Percentiles rank a stretch among this genome's conserved stretches.
phyloP scores from a whole-genome alignment of 495 filamentous ascomycete species.

The Trichoderma gamsii region DNA sequence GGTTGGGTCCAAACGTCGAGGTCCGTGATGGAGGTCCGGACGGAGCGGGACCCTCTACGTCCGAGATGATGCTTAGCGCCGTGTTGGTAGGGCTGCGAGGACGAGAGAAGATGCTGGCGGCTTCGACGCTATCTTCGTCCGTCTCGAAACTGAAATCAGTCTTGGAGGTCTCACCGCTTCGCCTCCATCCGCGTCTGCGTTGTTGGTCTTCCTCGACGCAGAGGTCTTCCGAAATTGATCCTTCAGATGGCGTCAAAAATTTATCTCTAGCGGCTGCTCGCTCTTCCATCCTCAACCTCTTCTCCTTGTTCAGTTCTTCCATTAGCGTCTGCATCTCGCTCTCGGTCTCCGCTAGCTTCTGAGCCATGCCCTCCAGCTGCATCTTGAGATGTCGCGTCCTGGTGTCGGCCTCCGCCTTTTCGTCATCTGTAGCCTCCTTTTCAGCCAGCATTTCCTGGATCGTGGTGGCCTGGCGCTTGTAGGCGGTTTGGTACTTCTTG shows the following conservation, averaged over 20 bases:
- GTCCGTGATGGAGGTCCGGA: not conserved
- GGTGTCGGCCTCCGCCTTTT: slow-evolving; percentile 68
- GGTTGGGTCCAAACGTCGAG: not conserved
- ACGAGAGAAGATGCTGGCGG: slow-evolving; percentile 59
- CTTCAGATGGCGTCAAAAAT: slow-evolving; percentile 22
- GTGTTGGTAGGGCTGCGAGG: slow-evolving; percentile 48
- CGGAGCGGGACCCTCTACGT: slow-evolving; percentile 17
- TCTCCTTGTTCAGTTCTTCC: slow-evolving; percentile 58
- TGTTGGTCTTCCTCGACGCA: slow-evolving; percentile 46
- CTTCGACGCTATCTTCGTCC: slow-evolving; percentile 49
- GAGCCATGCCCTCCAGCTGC: slow-evolving; percentile 73
- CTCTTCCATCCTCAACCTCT: slow-evolving; percentile 47
- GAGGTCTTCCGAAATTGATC: slow-evolving; percentile 43
- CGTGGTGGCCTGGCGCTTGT: slow-evolving; percentile 54
- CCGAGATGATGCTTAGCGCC: slow-evolving; percentile 26
- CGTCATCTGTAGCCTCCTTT: slow-evolving; percentile 59
- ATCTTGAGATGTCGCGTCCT: slow-evolving; percentile 58
- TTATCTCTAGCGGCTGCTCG: slow-evolving; percentile 37
- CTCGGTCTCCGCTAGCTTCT: slow-evolving; percentile 60
- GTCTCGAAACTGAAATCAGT: slow-evolving; percentile 40
- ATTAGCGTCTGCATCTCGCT: slow-evolving; percentile 55
- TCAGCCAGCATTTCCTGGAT: slow-evolving; percentile 57
- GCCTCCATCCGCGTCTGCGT: slow-evolving; percentile 39
- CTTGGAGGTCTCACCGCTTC: slow-evolving; percentile 45
- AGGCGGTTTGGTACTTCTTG: slow-evolving; percentile 61